Evolutionary conservation across 257 asterid genomes (phyloP), one percentile per base, ranked within the genome.

Genomic region (Gentiana macrophylla): DNA sequence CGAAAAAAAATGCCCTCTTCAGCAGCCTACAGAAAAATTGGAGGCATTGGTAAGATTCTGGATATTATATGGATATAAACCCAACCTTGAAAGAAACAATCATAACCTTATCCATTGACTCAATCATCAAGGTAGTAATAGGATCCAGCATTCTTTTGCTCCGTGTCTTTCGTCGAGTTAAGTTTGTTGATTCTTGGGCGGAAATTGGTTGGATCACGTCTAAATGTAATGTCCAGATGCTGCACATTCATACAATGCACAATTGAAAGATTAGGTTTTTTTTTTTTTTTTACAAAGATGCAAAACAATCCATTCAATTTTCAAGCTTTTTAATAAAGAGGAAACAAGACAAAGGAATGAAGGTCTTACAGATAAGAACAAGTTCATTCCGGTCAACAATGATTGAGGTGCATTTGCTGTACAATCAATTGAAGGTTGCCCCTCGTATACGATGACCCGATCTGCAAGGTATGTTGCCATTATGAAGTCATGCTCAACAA

Each of bases 381-480:
- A 80, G 82, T 92, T 92, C 99, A 92, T 92, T 62, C 99, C 99
- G 0, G 94, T 88, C 80, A 92, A 70, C 71, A 92, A 74, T 4
- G 99, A 92, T 59, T 92, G 99, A 53, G 99, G 94, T 46, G 94
- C 62, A 81, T 88, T 92, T 58, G 99, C 99, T 24, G 62, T 67
- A 71, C 99, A 92, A 67, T 88, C 94, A 32, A 92, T 55, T 44
- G 97, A 88, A 53, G 99, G 95, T 44, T 1, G 62, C 48, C 99
- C 99, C 76, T 92, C 95, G 1, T 83, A 92, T 69, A 92, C 96
- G 59, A 92, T 84, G 57, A 92, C 98, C 73, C 95, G 77, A 69
- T 92, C 98, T 8, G 98, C 98, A 56, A 92, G 93, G 80, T 92
- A 92, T 32, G 98, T 88, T 60, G 98, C 97, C 98, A 92, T 88